A percentile compares a stretch with the other conserved stretches of the same genome.
phyloP scores from a whole-genome alignment of 306 rosid species.

The Acacia melanoxylon region DNA sequence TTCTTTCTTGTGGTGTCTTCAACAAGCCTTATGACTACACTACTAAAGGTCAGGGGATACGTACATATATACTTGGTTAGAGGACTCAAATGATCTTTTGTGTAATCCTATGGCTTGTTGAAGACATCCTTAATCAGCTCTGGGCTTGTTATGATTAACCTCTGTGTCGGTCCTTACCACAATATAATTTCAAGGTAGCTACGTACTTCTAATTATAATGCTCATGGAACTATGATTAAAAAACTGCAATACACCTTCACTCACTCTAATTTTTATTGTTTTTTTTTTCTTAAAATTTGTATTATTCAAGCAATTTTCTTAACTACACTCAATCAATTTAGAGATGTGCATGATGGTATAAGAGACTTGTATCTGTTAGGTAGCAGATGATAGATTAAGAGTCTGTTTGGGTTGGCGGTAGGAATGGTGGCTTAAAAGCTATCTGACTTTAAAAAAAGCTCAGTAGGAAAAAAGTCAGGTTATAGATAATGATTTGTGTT shows the following conservation, averaged over 20 bases:
- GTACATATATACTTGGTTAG: not conserved
- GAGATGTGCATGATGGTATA: not conserved
- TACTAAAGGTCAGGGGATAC: not conserved
- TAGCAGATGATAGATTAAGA: not conserved
- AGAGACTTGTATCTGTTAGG: not conserved
- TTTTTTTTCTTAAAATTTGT: too few species aligned
- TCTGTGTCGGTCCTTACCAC: slow-evolving; percentile 39
- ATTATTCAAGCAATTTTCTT: too few species aligned
- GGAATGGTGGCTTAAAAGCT: too few species aligned
- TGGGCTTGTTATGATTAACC: slow-evolving; percentile 51
- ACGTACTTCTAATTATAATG: too few species aligned
- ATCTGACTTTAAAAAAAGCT: too few species aligned
- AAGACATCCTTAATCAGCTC: slow-evolving; percentile 37
- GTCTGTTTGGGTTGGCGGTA: too few species aligned
- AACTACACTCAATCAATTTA: not conserved
- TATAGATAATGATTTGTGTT: too few species aligned
- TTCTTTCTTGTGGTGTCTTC: slow-evolving; percentile 30
- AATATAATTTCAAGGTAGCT: slow-evolving; percentile 45
- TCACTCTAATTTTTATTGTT: not conserved
- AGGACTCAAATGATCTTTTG: not conserved
- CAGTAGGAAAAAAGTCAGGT: too few species aligned
- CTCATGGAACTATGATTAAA: too few species aligned
- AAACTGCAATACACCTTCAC: not conserved
- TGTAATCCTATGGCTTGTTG: slow-evolving; percentile 28
- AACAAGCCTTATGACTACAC: slow-evolving; percentile 29